Percentiles rank a stretch among this genome's conserved stretches.
Conservation (phyloP, 352 stramenopile genomes). For the Aphanomyces cochlioides region DNA sequence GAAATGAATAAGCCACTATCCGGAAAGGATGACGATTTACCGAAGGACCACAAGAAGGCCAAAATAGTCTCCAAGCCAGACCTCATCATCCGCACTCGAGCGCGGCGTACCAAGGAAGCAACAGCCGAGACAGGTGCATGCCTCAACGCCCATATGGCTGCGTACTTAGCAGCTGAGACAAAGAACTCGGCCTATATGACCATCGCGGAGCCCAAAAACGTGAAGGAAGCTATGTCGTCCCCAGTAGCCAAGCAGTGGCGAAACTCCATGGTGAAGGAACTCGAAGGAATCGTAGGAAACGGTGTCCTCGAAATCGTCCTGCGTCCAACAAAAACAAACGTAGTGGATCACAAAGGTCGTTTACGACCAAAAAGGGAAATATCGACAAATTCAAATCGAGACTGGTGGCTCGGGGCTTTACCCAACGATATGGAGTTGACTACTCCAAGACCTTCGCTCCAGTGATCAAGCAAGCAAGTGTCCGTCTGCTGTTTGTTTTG, state of each 20-base stretch:
- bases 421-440: conserved; percentile 36
- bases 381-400: conserved; percentile 42
- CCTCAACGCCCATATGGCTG: neutral
- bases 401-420: conserved; percentile 37
- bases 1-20: neutral
- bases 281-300: conserved; percentile 15
- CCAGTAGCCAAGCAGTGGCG: conserved; percentile 22
- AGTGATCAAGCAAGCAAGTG: conserved; percentile 29
- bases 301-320: conserved; percentile 17
- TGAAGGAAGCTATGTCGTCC: neutral
- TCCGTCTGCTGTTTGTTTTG: conserved; percentile 27
- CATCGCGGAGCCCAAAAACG: neutral
- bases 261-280: conserved; percentile 24
- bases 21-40: neutral
- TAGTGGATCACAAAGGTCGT: conserved; percentile 36
- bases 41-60: neutral
- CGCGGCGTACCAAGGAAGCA: neutral
- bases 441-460: conserved; percentile 41
- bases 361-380: conserved; percentile 33
- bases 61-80: neutral
- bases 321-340: neutral
- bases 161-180: neutral
- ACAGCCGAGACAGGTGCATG: neutral
- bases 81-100: neutral
- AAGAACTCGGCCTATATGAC: neutral